A percentile compares a stretch with the other conserved stretches of the same genome.
These are phyloP conservation scores for Kodamaea derodonti DNA, from an alignment of 1,139 yeast genomes.

Conservation along the genomic window DNA sequence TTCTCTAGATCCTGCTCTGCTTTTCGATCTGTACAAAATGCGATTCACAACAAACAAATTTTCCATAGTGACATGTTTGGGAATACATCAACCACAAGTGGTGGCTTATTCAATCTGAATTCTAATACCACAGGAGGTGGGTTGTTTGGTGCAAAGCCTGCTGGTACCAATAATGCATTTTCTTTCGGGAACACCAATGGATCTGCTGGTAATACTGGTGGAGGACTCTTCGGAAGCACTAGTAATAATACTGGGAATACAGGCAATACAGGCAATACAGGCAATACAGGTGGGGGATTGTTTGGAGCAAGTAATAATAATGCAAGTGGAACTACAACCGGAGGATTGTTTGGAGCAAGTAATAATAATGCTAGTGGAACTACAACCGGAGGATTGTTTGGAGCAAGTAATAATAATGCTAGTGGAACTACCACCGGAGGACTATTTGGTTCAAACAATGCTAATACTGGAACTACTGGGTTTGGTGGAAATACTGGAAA, in stretches of 20 bases:
- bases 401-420: not conserved
- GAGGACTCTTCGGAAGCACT: no score
- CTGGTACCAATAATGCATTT: conserved; percentile 2
- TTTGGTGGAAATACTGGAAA: no score
- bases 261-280: no score
- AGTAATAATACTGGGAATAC: no score
- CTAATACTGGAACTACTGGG: not conserved
- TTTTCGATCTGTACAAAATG: no score
- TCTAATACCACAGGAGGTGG: conserved; percentile 7
- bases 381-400: not conserved
- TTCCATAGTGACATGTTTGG: no score
- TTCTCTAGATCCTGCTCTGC: no score
- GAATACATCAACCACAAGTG: conserved; percentile 10
- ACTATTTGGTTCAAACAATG: conserved; percentile 1
- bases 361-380: not conserved
- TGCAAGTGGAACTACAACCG: conserved; percentile 6
- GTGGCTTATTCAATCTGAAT: conserved; percentile 10
- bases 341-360: conserved; percentile 10
- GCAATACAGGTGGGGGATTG: not conserved
- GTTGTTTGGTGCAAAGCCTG: conserved; percentile 13
- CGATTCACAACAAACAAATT: no score
- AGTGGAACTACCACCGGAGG: not conserved
- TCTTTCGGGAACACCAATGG: no score
- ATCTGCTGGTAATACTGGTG: no score
- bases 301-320: conserved; percentile 9